Base-by-base conservation (phyloP, 140 eudicot genomes). In the Oenanthe javanica region DNA sequence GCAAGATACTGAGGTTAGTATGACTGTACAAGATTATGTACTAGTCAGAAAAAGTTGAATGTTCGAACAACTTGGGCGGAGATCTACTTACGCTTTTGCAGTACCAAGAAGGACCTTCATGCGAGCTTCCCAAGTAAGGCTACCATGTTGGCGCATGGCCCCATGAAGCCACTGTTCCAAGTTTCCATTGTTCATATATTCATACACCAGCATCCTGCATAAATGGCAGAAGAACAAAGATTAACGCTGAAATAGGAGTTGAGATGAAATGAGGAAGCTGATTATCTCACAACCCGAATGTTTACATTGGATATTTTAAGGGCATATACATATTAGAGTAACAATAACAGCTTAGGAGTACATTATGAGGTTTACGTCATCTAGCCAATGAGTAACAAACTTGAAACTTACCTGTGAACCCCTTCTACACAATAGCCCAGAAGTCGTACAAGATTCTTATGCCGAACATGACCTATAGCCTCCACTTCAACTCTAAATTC, bases 121-220 rank as follows among this genome's bases (percentile, higher is more conserved):
- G 59, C 97, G 96, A 48, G 97, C 94, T 81, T 94, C 97, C 98
- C 98, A 94, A 43, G 98, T 90, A 78, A 94, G 88, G 45, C 78
- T 84, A 54, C 94, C 97, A 76, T 87, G 87, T 73, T 91, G 94
- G 46, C 84, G 88, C 88, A 86, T 86, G 82, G 91, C 96, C 75
- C 98, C 98, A 80, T 93, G 98, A 86, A 93, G 96, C 97, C 98
- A 93, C 78, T 93, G 97, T 85, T 93, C 98, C 79, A 93, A 59
- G 87, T 91, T 93, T 72, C 98, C 98, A 21, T 93, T 91, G 85
- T 91, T 88, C 80, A 93, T 93, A 81, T 93, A 93, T 83, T 93
- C 98, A 86, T 93, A 94, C 59, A 94, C 98, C 85, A 94, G 85
- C 96, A 94, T 90, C 91, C 97, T 94, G 80, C 77, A 76, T 23